Base-by-base conservation (phyloP, 768 basidiomycete genomes). In the Brasilioporus rufonigricans region DNA sequence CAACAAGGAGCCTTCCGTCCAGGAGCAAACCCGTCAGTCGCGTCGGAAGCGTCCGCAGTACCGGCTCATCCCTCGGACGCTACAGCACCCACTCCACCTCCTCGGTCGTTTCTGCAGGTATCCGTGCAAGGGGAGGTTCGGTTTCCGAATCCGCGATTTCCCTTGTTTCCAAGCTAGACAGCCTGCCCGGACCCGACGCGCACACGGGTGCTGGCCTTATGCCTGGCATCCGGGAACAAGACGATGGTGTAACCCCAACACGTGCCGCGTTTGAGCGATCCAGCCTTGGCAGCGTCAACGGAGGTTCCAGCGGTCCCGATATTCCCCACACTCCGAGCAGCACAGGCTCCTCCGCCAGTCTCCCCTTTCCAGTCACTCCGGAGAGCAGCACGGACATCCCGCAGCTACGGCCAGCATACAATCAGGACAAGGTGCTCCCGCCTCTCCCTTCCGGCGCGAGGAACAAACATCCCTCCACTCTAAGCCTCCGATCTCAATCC, bases 351-450 rank as follows among this genome's bases (percentile, higher is more conserved):
- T 72, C 69, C 0, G 49, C 55, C 24, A 72, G 71, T 24, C 44
- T 71, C 4, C 56, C 69, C 1, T 72, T 72, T 35, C 69, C 69
- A 7, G 59, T 56, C 4, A 70, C 70, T 0, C 65, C 66, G 1
- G 58, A 69, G 57, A 64, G 66, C 38, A 52, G 55, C 5, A 63
- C 64, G 38, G 68, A 57, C 2, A 49, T 59, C 3, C 13, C 55
- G 8, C 61, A 56, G 11, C 39, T 47, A 0, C 61, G 56, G 2
- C 14, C 53, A 14, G 3, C 19, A 0, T 61, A 58, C 32, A 53
- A 71, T 24, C 59, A 65, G 14, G 69, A 73, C 50, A 73, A 73
- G 58, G 51, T 52, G 0, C 65, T 73, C 7, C 72, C 72, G 0
- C 69, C 72, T 29, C 60, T 73, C n/a, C 67, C 72, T 46, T 21